Evolutionary conservation across 768 basidiomycete species (phyloP).

Genomic region (Tylopilus subfusipes): DNA sequence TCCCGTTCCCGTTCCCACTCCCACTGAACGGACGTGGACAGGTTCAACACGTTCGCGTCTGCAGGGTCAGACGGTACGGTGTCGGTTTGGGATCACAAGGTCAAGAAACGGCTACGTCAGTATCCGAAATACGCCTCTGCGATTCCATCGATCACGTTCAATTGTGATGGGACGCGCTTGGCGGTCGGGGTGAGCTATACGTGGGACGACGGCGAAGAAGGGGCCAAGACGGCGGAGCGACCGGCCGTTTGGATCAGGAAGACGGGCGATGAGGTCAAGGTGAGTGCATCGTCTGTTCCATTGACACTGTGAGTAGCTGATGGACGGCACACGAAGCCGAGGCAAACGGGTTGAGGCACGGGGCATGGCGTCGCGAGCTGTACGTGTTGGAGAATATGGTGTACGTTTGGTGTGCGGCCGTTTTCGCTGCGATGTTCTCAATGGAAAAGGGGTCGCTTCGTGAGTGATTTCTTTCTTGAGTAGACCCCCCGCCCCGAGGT

Average conservation of each 20-base stretch:
- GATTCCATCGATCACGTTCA: slow-evolving; percentile 81
- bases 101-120: slow-evolving; percentile 92
- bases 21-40: slow-evolving; percentile 34
- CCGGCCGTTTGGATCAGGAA: slow-evolving; percentile 60
- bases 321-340: slow-evolving; percentile 15
- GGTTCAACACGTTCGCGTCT: slow-evolving; percentile 92
- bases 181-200: slow-evolving; percentile 87
- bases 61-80: slow-evolving; percentile 93
- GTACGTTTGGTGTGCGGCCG: neutral
- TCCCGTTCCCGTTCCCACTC: no score
- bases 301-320: neutral
- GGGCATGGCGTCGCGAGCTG: neutral
- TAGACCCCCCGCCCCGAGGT: neutral
- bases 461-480: neutral
- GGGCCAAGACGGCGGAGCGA: slow-evolving; percentile 58
- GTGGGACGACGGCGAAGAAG: slow-evolving; percentile 84
- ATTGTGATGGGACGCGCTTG: slow-evolving; percentile 74
- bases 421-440: neutral
- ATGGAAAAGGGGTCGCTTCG: neutral
- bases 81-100: slow-evolving; percentile 95
- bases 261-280: slow-evolving; percentile 78
- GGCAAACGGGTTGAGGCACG: slow-evolving; percentile 21
- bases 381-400: neutral
- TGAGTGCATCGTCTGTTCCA: slow-evolving; percentile 27
- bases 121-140: slow-evolving; percentile 75